A percentile compares a stretch with the other conserved stretches of the same genome.
phyloP scores from a whole-genome alignment of 805 yeast species.

The Candida michaelii region DNA sequence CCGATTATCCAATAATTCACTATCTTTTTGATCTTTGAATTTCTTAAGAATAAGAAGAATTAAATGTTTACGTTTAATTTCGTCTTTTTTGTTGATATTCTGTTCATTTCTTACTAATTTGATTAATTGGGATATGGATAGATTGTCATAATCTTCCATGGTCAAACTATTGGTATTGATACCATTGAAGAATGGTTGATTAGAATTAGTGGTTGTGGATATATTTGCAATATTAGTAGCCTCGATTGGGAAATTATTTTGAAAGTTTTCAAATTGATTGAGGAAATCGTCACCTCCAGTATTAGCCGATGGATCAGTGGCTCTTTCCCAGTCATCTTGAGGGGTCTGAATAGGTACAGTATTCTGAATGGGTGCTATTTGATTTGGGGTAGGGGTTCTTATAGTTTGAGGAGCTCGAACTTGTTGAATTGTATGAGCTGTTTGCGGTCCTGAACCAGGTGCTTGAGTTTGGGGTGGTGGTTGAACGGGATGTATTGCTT shows the following conservation, averaged over 20 bases:
- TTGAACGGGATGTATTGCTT: neutral
- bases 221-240: conserved; percentile 17
- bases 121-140: conserved; percentile 37
- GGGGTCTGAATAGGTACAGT: neutral
- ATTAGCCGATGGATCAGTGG: neutral
- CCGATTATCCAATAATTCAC: conserved; percentile 32
- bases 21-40: conserved; percentile 36
- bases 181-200: conserved; percentile 20
- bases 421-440: neutral
- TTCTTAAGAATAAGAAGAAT: conserved; percentile 37
- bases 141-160: conserved; percentile 40
- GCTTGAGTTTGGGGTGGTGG: conserved; percentile 3
- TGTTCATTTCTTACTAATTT: conserved; percentile 31
- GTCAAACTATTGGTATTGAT: conserved; percentile 26
- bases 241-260: conserved; percentile 13
- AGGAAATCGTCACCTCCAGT: conserved; percentile 7
- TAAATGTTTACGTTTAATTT: conserved; percentile 36
- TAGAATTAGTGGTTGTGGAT: conserved; percentile 7
- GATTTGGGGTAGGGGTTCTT: neutral
- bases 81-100: conserved; percentile 13
- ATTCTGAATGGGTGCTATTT: neutral
- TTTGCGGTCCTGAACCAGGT: neutral
- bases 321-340: neutral
- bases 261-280: conserved; percentile 15
- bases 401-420: neutral